Percentiles rank a stretch among this genome's conserved stretches.
Evolutionary conservation across 2,329 filamentous ascomycete genomes (phyloP).

Genomic region (Clarireedia homoeocarpa): DNA sequence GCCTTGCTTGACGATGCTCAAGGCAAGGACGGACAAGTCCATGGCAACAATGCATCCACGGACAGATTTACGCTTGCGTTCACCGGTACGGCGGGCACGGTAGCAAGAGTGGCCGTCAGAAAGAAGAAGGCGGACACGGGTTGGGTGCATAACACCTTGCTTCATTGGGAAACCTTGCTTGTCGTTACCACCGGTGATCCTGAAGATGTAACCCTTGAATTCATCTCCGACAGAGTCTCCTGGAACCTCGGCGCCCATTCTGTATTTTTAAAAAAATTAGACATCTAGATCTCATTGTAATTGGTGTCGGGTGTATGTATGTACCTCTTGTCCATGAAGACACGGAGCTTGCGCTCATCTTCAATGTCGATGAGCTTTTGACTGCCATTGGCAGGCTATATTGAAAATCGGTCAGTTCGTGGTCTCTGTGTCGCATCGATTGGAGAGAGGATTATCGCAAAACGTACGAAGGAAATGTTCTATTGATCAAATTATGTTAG

Average conservation of each 20-base stretch:
- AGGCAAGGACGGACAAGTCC: slow-evolving; percentile 90
- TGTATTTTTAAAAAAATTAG: slow-evolving; percentile 17
- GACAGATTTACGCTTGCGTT: slow-evolving; percentile 99
- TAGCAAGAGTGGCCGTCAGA: slow-evolving; percentile 98
- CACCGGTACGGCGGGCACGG: slow-evolving; percentile 92
- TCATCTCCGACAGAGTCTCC: slow-evolving; percentile 96
- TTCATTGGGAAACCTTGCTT: slow-evolving; percentile 99
- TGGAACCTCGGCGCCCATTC: slow-evolving; percentile 86
- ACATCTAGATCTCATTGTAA: neutral
- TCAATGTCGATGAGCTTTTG: slow-evolving; percentile 99
- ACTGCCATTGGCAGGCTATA: slow-evolving; percentile 86
- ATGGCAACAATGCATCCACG: slow-evolving; percentile 97
- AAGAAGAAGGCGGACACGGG: slow-evolving; percentile 96
- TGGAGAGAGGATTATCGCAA: neutral
- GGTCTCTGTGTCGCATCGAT: slow-evolving; percentile 4
- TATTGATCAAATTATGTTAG: slow-evolving; percentile 19
- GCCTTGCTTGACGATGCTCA: slow-evolving; percentile 96
- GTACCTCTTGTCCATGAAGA: slow-evolving; percentile 95
- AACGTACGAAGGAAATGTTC: slow-evolving; percentile 30
- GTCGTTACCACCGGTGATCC: slow-evolving; percentile 99
- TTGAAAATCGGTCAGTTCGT: slow-evolving; percentile 17
- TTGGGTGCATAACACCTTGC: slow-evolving; percentile 99
- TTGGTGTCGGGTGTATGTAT: neutral
- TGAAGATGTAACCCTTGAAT: slow-evolving; percentile 99
- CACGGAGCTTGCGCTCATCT: slow-evolving; percentile 97